Evolutionary conservation across 805 yeast genomes (phyloP), one percentile per base, ranked within the genome.

Genomic region (Metschnikowia dekortorum): DNA sequence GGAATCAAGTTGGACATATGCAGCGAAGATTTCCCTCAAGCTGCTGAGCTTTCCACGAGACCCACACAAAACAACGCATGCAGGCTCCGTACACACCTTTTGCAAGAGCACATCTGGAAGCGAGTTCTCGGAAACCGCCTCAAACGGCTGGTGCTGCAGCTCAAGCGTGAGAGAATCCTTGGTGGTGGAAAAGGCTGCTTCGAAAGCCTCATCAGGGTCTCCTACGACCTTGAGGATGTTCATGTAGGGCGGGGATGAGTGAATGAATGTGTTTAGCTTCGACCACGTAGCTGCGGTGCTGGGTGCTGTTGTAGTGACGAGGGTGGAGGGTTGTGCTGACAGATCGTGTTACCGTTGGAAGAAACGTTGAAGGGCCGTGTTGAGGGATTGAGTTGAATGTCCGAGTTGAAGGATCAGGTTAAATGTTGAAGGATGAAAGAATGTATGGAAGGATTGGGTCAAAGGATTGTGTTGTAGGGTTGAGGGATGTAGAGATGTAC

Each of bases 41-140:
- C 64, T 58, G 38, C 69, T 64, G 14, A 72, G 67, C 51, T 69
- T 69, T 11, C 72, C 73, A 39, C 63, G 14, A 28, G 40, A 14
- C 4, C 46, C 46, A 8, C 29, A 16, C 36, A 37, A 44, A 13
- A 44, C 42, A 10, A 59, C 10, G 55, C 49, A 39, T 48, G 52
- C 18, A n/a, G 31, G 45, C 29, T 16, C 38, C 14, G 13, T 4
- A 4, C 34, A 35, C 8, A 44, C 28, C 5, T 14, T 26, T 10
- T 44, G 46, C 3, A 42, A 48, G 18, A 48, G 28, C 32, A 52
- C 53, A 10, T 54, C 57, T n/a, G 50, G 49, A 41, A 49, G 58
- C 47, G 34, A 34, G 33, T 36, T 36, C 7, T 43, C 48, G 30
- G 44, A 52, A 45, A 50, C 53, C 42, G 44, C 41, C 16, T 54